phyloP scores from a whole-genome alignment of 805 yeast species.

The Lipomyces kockii region DNA sequence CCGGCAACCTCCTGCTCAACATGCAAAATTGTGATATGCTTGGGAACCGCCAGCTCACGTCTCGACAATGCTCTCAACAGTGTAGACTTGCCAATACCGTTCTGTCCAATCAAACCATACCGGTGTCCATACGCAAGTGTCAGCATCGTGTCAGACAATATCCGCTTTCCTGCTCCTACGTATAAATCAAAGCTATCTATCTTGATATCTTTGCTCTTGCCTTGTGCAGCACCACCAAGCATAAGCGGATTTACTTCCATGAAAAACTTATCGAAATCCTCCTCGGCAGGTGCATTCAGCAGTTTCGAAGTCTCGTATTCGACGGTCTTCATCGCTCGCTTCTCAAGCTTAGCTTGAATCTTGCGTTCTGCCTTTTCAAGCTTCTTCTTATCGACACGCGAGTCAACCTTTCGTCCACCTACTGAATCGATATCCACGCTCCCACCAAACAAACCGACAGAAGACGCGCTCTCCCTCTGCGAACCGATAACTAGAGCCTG shows the following conservation, averaged over 20 bases:
- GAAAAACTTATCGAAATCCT: constrained; percentile 93
- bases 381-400: constrained; percentile 94
- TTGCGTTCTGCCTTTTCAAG: constrained; percentile 96
- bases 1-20: constrained; percentile 98
- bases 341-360: constrained; percentile 96
- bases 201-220: constrained; percentile 92
- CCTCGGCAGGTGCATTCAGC: constrained; percentile 59
- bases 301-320: constrained; percentile 93
- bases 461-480: constrained; percentile 69
- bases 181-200: constrained; percentile 90
- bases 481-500: constrained; percentile 65
- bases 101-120: constrained; percentile 97
- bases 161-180: constrained; percentile 95
- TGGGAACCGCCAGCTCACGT: constrained; percentile 92
- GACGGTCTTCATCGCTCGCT: constrained; percentile 63
- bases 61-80: constrained; percentile 86
- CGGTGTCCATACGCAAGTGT: constrained; percentile 90
- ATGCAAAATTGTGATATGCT: constrained; percentile 91
- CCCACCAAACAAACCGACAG: constrained; percentile 77
- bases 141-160: constrained; percentile 82
- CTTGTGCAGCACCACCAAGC: constrained; percentile 61
- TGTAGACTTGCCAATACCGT: constrained; percentile 99
- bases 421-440: constrained; percentile 81
- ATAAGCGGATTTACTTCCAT: constrained; percentile 94
- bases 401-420: constrained; percentile 87